These are phyloP conservation scores for Biancaea sappan DNA, from an alignment of 306 rosid genomes.

Conservation along the genomic window DNA sequence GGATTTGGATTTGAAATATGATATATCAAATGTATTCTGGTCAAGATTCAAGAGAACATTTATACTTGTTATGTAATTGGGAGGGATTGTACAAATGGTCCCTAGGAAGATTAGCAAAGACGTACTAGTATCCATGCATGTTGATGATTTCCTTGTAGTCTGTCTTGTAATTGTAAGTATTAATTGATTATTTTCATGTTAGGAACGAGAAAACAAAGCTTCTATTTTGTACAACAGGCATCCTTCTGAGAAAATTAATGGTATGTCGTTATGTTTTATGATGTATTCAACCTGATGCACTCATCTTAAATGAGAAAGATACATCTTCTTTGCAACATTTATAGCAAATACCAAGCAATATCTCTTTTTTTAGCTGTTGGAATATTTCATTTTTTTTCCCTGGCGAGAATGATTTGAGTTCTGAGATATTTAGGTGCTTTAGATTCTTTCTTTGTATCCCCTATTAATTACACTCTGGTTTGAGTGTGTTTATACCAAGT, in stretches of 20 bases:
- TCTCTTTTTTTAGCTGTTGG: neutral
- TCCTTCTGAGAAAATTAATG: slow-evolving; percentile 87
- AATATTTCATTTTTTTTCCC: slow-evolving; percentile 1
- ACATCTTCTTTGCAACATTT: neutral
- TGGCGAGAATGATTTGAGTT: neutral
- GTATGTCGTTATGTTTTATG: slow-evolving; percentile 42
- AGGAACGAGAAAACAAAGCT: slow-evolving; percentile 92
- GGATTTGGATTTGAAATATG: slow-evolving; percentile 16
- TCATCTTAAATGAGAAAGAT: slow-evolving; percentile 4
- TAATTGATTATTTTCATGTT: slow-evolving; percentile 31
- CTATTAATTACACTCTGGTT: neutral
- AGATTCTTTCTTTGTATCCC: neutral
- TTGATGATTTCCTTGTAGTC: slow-evolving; percentile 19
- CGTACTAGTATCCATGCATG: neutral
- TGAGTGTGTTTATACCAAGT: neutral
- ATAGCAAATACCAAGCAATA: neutral
- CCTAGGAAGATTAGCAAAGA: slow-evolving; percentile 24
- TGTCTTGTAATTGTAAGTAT: neutral
- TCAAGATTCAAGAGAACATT: slow-evolving; percentile 19
- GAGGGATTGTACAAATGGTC: neutral
- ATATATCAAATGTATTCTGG: slow-evolving; percentile 5
- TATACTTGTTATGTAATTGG: neutral
- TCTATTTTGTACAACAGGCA: slow-evolving; percentile 92
- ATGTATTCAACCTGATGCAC: slow-evolving; percentile 28
- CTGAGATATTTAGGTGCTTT: slow-evolving; percentile 5